phyloP scores from a whole-genome alignment of 2,329 filamentous ascomycete genomes.

The Aureobasidium sp. region DNA sequence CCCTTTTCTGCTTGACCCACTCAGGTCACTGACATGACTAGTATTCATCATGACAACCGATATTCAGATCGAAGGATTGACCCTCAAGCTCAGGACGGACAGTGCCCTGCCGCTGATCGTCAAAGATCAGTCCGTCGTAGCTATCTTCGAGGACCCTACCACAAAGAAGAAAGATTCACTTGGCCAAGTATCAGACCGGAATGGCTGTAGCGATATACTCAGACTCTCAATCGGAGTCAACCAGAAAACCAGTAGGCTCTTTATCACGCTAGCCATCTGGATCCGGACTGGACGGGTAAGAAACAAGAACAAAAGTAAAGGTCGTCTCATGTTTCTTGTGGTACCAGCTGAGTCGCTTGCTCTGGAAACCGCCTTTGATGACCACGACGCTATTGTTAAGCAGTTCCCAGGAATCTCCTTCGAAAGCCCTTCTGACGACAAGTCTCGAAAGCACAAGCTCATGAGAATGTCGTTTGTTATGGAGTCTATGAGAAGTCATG shows the following conservation, averaged over 20 bases:
- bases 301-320: background rate
- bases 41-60: too few species aligned
- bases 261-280: background rate
- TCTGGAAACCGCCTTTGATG: background rate
- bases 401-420: background rate
- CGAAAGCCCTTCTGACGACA: background rate
- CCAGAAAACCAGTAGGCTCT: background rate
- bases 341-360: background rate
- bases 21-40: too few species aligned
- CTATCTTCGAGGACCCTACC: too few species aligned
- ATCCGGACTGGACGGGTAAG: background rate
- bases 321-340: slow-evolving; percentile 7
- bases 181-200: too few species aligned
- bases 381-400: background rate
- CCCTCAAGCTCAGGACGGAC: too few species aligned
- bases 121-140: too few species aligned
- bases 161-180: too few species aligned
- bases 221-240: background rate
- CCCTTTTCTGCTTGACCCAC: too few species aligned
- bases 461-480: background rate
- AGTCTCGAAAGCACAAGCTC: slow-evolving; percentile 8
- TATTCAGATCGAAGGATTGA: too few species aligned
- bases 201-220: too few species aligned
- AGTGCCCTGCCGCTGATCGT: too few species aligned
- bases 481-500: background rate